Base-by-base conservation (phyloP, 2,329 filamentous ascomycete genomes). In the Corniculantispora saksenae region DNA sequence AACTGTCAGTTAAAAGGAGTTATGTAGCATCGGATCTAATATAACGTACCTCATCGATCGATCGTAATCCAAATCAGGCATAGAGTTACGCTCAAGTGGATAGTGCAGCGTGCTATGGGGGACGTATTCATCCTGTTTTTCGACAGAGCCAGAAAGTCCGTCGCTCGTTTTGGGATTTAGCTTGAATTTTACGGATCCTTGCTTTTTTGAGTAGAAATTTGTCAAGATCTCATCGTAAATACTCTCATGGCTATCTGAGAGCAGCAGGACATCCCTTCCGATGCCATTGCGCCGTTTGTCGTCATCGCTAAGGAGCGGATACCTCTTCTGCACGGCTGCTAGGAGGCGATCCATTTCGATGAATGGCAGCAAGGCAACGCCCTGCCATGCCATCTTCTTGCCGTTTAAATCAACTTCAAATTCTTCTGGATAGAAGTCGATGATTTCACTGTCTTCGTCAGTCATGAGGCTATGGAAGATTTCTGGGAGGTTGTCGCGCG, bases 351-450 rank as follows among this genome's bases (percentile, higher is more conserved):
- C 88, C 83, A 97, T 95, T 72, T 99, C 94, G 72, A 99, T 99
- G 76, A 98, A 99, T 0, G 95, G 95, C 40, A 99, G 84, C 23
- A 99, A 82, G 3, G 93, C 93, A 61, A 99, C 91, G 68, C 95
- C 95, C 76, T 98, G 94, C 95, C 96, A 99, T 0, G 93, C 93
- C 80, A 97, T 96, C 76, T 98, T 99, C 82, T 98, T 98, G 63
- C 95, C 95, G 70, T 99, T 99, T 50, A 98, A 80, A 76, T 99
- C 95, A 61, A 98, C 86, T 19, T 91, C 88, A 71, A 99, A 99
- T 27, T 97, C 92, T 73, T 94, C 91, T 0, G 96, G 96, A 72
- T 99, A 99, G 77, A 99, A 99, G 76, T 99, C 94, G 69, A 97
- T 92, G 71, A 99, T 98, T 56, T 93, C 89, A 72, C 93, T 97